Conservation (phyloP, 202 grass and related monocot species). For the Zizania palustris region DNA sequence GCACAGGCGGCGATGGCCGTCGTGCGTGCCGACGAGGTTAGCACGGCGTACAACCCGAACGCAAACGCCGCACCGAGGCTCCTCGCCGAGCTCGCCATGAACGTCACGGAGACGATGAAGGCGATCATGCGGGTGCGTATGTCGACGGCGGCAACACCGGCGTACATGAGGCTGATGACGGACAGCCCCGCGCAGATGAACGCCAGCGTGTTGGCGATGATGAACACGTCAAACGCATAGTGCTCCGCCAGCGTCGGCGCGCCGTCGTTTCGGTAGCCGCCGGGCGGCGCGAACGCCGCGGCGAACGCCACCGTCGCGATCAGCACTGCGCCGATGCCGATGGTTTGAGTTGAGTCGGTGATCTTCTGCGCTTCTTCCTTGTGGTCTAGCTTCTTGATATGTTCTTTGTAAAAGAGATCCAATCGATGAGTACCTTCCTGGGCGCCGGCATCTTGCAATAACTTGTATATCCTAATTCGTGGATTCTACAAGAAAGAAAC, state of each 20-base stretch:
- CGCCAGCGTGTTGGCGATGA: not conserved
- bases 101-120: not conserved
- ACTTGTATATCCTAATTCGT: not conserved
- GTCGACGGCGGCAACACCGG: conserved; percentile 22
- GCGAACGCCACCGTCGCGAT: conserved; percentile 1
- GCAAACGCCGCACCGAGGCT: conserved; percentile 35
- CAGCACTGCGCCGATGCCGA: conserved; percentile 24
- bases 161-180: conserved; percentile 23
- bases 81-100: conserved; percentile 21
- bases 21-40: not conserved
- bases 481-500: conserved; percentile 12
- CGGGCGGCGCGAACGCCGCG: not conserved
- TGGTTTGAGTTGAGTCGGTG: not conserved
- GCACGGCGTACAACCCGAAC: conserved; percentile 29
- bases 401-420: conserved; percentile 15
- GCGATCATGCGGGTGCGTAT: conserved; percentile 9
- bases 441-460: conserved; percentile 17
- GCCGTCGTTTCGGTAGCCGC: not conserved
- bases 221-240: not conserved
- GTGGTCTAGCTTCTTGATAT: not conserved
- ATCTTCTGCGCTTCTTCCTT: conserved; percentile 14
- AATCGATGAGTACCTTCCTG: not conserved
- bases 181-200: conserved; percentile 4
- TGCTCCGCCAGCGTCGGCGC: not conserved
- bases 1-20: not conserved